Evolutionary conservation across 768 basidiomycete species (phyloP).

Genomic region (Filobasidium wieringae): DNA sequence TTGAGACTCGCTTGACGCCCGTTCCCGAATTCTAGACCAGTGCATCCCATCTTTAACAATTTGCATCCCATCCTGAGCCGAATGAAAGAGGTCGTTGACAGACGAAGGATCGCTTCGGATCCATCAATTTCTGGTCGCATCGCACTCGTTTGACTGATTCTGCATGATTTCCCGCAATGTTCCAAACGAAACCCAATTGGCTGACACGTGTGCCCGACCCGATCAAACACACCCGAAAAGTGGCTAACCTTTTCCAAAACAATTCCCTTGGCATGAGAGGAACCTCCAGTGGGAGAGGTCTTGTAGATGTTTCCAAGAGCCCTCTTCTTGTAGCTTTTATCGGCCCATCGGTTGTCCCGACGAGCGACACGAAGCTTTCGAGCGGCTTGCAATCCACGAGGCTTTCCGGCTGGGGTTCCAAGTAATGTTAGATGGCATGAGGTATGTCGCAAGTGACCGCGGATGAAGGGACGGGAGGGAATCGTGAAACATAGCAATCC

Average conservation of each 20-base stretch:
- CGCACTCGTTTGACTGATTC: background rate
- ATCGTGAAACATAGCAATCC: background rate
- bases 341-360: slow-evolving; percentile 97
- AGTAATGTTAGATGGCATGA: background rate
- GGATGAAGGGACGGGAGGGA: background rate
- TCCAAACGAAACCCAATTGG: too few species aligned
- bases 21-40: too few species aligned
- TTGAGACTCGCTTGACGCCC: too few species aligned
- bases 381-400: slow-evolving; percentile 95
- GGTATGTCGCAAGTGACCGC: background rate
- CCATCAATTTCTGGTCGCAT: too few species aligned
- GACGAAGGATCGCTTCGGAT: too few species aligned
- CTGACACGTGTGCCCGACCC: too few species aligned
- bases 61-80: too few species aligned
- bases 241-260: slow-evolving; percentile 82
- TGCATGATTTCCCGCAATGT: too few species aligned
- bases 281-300: slow-evolving; percentile 98
- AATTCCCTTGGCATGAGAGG: slow-evolving; percentile 99
- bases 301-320: slow-evolving; percentile 99
- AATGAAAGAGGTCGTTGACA: too few species aligned
- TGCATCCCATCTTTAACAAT: too few species aligned
- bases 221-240: too few species aligned
- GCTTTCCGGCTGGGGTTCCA: slow-evolving; percentile 71
- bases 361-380: slow-evolving; percentile 92
- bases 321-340: slow-evolving; percentile 98